These are phyloP conservation scores for Lipomyces anomalus DNA, from an alignment of 805 yeast genomes.

Conservation along the genomic window DNA sequence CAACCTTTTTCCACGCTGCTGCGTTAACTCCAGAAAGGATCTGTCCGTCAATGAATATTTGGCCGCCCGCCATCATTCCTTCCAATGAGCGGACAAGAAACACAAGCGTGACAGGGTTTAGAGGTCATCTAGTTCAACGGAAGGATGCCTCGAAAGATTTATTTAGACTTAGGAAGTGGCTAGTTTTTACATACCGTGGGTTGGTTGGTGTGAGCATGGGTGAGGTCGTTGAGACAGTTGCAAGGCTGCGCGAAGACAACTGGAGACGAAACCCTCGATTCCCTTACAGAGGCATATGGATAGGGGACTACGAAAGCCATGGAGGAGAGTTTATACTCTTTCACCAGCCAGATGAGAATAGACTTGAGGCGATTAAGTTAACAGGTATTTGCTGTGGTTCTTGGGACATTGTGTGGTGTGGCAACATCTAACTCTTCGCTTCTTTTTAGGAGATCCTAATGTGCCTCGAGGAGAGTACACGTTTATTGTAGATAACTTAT, in stretches of 20 bases:
- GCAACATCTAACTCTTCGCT: no score
- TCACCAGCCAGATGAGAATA: slow-evolving; percentile 25
- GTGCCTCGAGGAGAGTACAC: slow-evolving; percentile 29
- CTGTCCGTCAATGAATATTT: slow-evolving; percentile 26
- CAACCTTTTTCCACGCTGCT: slow-evolving; percentile 19
- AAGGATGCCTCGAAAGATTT: slow-evolving; percentile 15
- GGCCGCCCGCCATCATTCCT: slow-evolving; percentile 27
- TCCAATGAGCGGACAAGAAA: slow-evolving; percentile 25
- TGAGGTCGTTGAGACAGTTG: slow-evolving; percentile 25
- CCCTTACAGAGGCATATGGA: slow-evolving; percentile 31
- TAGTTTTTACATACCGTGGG: slow-evolving; percentile 8
- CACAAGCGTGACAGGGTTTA: slow-evolving; percentile 21
- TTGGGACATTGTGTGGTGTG: no score
- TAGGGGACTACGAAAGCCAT: slow-evolving; percentile 22
- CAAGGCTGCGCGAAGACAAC: slow-evolving; percentile 17
- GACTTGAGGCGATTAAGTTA: slow-evolving; percentile 30
- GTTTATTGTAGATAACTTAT: slow-evolving; percentile 27
- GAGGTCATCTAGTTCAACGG: slow-evolving; percentile 20
- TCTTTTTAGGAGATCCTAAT: slow-evolving; percentile 12
- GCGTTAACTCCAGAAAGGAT: slow-evolving; percentile 22
- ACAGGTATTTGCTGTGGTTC: slow-evolving; percentile 25
- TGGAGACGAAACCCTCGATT: slow-evolving; percentile 9
- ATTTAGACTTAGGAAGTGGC: slow-evolving; percentile 22
- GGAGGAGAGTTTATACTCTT: slow-evolving; percentile 26
- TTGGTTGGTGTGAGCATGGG: slow-evolving; percentile 16